phyloP scores from a whole-genome alignment of 768 basidiomycete genomes.

The Termitomyces sp. region DNA sequence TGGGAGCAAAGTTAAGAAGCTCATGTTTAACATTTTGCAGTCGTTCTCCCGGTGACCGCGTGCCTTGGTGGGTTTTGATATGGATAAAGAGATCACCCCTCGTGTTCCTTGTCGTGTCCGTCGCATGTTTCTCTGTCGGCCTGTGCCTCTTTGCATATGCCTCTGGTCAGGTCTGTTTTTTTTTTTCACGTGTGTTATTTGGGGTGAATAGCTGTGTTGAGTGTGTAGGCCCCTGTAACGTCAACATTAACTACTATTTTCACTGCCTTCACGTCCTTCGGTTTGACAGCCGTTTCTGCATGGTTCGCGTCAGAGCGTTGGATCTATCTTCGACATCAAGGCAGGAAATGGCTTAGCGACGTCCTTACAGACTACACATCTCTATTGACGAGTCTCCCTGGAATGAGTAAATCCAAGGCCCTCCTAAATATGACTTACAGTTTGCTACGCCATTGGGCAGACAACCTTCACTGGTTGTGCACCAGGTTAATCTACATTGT shows the following conservation, averaged over 20 bases:
- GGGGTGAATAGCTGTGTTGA: not conserved
- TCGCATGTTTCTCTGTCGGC: slow-evolving; percentile 78
- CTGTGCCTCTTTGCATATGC: slow-evolving; percentile 76
- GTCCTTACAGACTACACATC: slow-evolving; percentile 43
- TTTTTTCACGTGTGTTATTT: not conserved
- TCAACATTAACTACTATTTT: slow-evolving; percentile 73
- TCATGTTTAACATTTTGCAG: slow-evolving; percentile 26
- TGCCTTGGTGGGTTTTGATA: slow-evolving; percentile 80
- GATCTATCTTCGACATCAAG: slow-evolving; percentile 57
- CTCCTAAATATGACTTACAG: slow-evolving; percentile 12
- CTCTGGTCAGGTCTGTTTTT: slow-evolving; percentile 51
- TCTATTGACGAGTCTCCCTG: slow-evolving; percentile 26
- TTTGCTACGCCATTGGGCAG: slow-evolving; percentile 14
- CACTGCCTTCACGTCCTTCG: slow-evolving; percentile 69
- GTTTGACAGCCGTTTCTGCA: slow-evolving; percentile 61
- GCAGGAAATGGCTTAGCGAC: slow-evolving; percentile 67
- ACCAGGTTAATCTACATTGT: slow-evolving; percentile 20
- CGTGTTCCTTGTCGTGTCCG: slow-evolving; percentile 79
- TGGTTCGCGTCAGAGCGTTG: slow-evolving; percentile 74
- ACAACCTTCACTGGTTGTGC: slow-evolving; percentile 17
- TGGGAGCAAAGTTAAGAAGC: slow-evolving; percentile 1
- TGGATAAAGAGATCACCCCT: slow-evolving; percentile 85
- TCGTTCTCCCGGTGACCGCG: slow-evolving; percentile 70
- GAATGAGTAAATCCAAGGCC: slow-evolving; percentile 16
- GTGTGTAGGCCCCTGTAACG: slow-evolving; percentile 47